phyloP scores from a whole-genome alignment of 2,329 filamentous ascomycete genomes.

The Neonectria coccinea region DNA sequence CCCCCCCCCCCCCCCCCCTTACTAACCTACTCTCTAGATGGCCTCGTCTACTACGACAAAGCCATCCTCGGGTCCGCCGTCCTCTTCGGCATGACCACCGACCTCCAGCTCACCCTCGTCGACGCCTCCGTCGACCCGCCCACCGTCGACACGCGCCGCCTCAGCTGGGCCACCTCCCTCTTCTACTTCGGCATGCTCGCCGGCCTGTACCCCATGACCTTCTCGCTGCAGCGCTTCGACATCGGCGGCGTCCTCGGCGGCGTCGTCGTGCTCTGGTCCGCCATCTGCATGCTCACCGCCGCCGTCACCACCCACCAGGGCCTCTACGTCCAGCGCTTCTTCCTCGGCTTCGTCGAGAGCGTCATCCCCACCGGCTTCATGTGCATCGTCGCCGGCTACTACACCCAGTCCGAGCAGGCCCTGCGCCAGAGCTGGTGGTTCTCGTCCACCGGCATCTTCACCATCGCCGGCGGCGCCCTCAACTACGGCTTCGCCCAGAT shows the following conservation, averaged over 20 bases:
- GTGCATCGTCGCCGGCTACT: constrained; percentile 71
- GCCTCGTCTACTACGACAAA: constrained; percentile 62
- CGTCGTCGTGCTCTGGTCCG: constrained; percentile 74
- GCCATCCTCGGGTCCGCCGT: constrained; percentile 79
- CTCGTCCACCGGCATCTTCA: constrained; percentile 68
- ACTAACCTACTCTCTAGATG: constrained; percentile 51
- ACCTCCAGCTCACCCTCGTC: constrained; percentile 70
- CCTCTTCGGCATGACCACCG: constrained; percentile 80
- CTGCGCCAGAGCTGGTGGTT: constrained; percentile 77
- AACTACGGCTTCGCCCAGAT: constrained; percentile 78
- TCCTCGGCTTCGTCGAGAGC: constrained; percentile 71
- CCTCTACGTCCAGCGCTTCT: constrained; percentile 75
- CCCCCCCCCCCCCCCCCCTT: too few relatives aligned
- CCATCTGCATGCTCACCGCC: constrained; percentile 76
- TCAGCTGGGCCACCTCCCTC: constrained; percentile 81
- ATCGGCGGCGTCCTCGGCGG: constrained; percentile 72
- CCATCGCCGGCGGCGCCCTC: constrained; percentile 71
- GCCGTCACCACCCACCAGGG: constrained; percentile 73
- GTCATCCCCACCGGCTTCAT: constrained; percentile 76
- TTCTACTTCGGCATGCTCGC: constrained; percentile 86
- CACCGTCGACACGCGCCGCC: constrained; percentile 72
- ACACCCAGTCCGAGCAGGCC: constrained; percentile 74
- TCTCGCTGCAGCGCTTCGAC: constrained; percentile 75
- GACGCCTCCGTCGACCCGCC: constrained; percentile 59
- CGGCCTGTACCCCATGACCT: constrained; percentile 80